Conservation (phyloP, 169 alveolate species). For the Plasmodium knowlesi region DNA sequence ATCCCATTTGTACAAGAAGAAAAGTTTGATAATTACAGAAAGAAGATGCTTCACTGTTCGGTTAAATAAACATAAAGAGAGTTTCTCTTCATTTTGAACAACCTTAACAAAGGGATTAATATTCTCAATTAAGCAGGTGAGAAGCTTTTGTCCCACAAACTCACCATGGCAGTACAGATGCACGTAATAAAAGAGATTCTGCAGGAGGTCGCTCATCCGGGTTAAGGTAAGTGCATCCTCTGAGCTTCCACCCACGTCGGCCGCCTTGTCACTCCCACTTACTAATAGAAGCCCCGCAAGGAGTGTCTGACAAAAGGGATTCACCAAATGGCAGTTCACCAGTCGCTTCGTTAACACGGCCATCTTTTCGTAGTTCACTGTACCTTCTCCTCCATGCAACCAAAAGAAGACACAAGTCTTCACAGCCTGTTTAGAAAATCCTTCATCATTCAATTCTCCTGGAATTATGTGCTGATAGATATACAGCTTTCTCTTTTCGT, state of each 20-base stretch:
- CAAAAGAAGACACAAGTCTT: slow-evolving; percentile 17
- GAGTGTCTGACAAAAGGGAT: slow-evolving; percentile 7
- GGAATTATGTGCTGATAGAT: slow-evolving; percentile 52
- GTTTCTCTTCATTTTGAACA: slow-evolving; percentile 1
- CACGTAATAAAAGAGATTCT: slow-evolving; percentile 33
- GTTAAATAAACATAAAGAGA: slow-evolving; percentile 44
- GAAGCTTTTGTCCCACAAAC: slow-evolving; percentile 1
- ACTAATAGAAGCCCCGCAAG: not conserved
- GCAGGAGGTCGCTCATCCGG: slow-evolving; percentile 3
- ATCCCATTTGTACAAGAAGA: slow-evolving; percentile 21
- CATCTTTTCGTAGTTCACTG: slow-evolving; percentile 34
- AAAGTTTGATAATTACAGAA: slow-evolving; percentile 6
- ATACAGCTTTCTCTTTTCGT: slow-evolving; percentile 29
- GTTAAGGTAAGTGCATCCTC: not conserved
- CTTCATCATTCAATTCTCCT: slow-evolving; percentile 17
- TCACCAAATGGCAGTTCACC: not conserved
- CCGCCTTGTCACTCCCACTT: not conserved
- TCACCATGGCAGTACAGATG: slow-evolving; percentile 24
- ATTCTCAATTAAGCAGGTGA: not conserved
- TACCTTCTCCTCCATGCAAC: not conserved
- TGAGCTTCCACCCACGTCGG: not conserved
- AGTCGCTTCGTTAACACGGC: slow-evolving; percentile 7
- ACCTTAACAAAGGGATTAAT: slow-evolving; percentile 2
- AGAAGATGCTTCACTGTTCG: slow-evolving; percentile 6
- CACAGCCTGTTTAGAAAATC: slow-evolving; percentile 20